Conservation (phyloP, 371 early-diverging fungal species). For the Mucor lusitanicus region DNA sequence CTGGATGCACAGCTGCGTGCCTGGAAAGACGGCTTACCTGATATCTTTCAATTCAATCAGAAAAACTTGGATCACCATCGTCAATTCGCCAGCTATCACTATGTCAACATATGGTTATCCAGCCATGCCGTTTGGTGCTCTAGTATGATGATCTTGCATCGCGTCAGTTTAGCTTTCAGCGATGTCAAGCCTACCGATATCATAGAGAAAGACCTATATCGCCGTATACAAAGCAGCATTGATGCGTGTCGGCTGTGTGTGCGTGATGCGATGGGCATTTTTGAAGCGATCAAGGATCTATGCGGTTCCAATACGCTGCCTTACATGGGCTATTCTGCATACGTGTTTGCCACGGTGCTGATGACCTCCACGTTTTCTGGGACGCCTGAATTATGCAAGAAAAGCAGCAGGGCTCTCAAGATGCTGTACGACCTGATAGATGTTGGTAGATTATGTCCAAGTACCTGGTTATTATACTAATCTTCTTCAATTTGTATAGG, state of each 20-base stretch:
- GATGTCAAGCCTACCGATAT: conserved; percentile 22
- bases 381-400: conserved; percentile 34
- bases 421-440: conserved; percentile 30
- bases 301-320: conserved; percentile 38
- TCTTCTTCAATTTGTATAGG: neutral
- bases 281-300: conserved; percentile 36
- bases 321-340: conserved; percentile 48
- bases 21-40: conserved; percentile 40
- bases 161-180: conserved; percentile 44
- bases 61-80: conserved; percentile 32
- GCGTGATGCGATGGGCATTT: conserved; percentile 39
- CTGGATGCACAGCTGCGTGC: conserved; percentile 48
- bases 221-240: conserved; percentile 35
- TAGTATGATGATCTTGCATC: conserved; percentile 41
- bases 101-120: conserved; percentile 39
- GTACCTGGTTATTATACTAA: neutral
- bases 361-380: conserved; percentile 50
- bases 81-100: conserved; percentile 28
- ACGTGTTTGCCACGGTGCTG: conserved; percentile 45
- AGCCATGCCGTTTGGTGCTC: conserved; percentile 45
- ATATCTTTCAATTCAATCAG: conserved; percentile 33
- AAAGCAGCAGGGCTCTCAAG: conserved; percentile 29
- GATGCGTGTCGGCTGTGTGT: conserved; percentile 39
- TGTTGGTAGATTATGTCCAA: conserved; percentile 11
- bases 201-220: conserved; percentile 21